Conservation (phyloP, 768 basidiomycete species). For the Kondoa subrosea region DNA sequence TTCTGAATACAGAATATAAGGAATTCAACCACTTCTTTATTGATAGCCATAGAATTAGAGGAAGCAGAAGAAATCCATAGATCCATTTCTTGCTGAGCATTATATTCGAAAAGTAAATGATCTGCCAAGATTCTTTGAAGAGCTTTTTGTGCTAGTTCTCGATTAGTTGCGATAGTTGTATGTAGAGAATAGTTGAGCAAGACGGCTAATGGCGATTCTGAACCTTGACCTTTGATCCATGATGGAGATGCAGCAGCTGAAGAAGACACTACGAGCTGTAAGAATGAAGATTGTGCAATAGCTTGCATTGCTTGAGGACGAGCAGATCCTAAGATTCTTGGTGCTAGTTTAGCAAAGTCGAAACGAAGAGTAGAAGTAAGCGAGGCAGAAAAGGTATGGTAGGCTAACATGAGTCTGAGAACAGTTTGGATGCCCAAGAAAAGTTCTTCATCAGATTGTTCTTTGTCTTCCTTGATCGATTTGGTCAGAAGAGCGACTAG, state of each 20-base stretch:
- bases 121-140: neutral
- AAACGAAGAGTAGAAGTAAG: neutral
- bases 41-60: too few species aligned
- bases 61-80: neutral
- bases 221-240: neutral
- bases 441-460: neutral
- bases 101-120: neutral
- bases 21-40: neutral
- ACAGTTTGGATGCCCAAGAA: neutral
- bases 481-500: neutral
- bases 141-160: neutral
- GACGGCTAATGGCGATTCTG: neutral
- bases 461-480: neutral
- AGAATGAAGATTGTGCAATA: neutral
- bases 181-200: neutral
- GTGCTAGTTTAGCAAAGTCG: slow-evolving; percentile 6
- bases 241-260: neutral
- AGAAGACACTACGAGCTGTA: neutral
- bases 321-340: neutral
- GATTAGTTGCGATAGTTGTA: neutral
- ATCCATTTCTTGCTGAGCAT: neutral
- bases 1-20: slow-evolving; percentile 1
- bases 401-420: neutral
- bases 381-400: neutral
- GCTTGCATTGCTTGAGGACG: neutral